Conservation (phyloP, 148 eudicot genomes). For the Heliosperma pusillum region DNA sequence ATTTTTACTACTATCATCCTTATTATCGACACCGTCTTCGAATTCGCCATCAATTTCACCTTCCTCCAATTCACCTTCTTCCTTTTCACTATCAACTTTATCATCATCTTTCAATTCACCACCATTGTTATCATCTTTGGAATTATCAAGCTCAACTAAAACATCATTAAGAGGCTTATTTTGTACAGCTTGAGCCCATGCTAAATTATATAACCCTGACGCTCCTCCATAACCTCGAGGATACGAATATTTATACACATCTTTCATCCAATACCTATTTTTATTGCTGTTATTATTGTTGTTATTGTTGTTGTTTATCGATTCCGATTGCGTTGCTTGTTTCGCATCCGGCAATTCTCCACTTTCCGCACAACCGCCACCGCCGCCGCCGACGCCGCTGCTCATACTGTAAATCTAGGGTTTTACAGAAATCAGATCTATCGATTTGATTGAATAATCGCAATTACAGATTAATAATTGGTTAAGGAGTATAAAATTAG, state of each 20-base stretch:
- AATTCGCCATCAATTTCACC: conserved; percentile 83
- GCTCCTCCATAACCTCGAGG: conserved; percentile 45
- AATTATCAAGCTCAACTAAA: conserved; percentile 33
- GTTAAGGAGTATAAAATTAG: conserved; percentile 1
- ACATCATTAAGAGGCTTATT: conserved; percentile 78
- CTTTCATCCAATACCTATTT: conserved; percentile 45
- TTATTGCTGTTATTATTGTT: conserved; percentile 13
- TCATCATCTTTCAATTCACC: conserved; percentile 21
- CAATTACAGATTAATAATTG: background rate
- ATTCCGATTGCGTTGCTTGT: background rate
- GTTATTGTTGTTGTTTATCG: conserved; percentile 16
- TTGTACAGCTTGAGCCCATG: conserved; percentile 99
- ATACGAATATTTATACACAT: conserved; percentile 64
- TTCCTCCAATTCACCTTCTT: conserved; percentile 88
- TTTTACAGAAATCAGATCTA: conserved; percentile 16
- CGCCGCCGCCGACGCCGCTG: conserved; percentile 18
- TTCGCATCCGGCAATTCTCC: conserved; percentile 47
- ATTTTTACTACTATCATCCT: background rate
- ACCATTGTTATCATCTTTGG: conserved; percentile 17
- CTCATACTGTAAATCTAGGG: conserved; percentile 39
- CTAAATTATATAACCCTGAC: conserved; percentile 66
- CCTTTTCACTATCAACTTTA: conserved; percentile 20
- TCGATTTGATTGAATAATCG: too few relatives aligned
- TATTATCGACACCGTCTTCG: conserved; percentile 13
- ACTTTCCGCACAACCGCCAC: conserved; percentile 38